phyloP scores from a whole-genome alignment of 805 yeast species.

The Candida hispaniensis region DNA sequence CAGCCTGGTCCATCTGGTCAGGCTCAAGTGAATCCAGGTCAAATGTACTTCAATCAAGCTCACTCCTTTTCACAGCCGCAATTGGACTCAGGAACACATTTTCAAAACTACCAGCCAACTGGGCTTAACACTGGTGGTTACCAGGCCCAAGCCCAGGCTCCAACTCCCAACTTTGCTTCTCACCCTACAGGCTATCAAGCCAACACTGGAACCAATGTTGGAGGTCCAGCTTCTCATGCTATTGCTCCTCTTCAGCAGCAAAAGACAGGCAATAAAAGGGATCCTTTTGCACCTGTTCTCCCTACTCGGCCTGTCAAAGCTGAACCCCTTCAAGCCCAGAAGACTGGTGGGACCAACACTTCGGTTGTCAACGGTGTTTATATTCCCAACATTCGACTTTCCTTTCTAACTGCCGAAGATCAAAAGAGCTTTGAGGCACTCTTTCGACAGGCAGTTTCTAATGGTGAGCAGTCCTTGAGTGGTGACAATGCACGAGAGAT shows the following conservation, averaged over 20 bases:
- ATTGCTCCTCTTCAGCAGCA: conserved; percentile 14
- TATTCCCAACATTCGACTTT: conserved; percentile 41
- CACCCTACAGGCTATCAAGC: conserved; percentile 26
- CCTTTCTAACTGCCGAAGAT: conserved; percentile 76
- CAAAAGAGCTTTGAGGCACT: conserved; percentile 79
- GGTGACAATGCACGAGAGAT: conserved; percentile 65
- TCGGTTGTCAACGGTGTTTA: conserved; percentile 10
- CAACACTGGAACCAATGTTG: neutral
- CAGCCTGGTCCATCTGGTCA: no score
- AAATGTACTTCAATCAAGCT: neutral
- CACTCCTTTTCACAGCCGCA: neutral
- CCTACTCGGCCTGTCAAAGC: conserved; percentile 16
- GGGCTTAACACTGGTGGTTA: conserved; percentile 14
- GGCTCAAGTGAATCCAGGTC: no score
- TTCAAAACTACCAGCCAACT: conserved; percentile 16
- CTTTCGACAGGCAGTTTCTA: conserved; percentile 60
- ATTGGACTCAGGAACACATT: neutral
- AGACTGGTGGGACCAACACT: conserved; percentile 18
- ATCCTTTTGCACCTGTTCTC: conserved; percentile 12
- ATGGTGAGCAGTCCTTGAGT: conserved; percentile 46
- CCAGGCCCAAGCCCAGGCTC: conserved; percentile 2
- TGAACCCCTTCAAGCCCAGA: conserved; percentile 18
- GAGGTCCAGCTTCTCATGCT: conserved; percentile 2
- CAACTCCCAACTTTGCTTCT: conserved; percentile 3
- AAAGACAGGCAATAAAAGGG: conserved; percentile 11